Evolutionary conservation across 2,329 filamentous ascomycete species (phyloP), one percentile per base, ranked within the genome.

Genomic region (Sphaerulina vaccinii): DNA sequence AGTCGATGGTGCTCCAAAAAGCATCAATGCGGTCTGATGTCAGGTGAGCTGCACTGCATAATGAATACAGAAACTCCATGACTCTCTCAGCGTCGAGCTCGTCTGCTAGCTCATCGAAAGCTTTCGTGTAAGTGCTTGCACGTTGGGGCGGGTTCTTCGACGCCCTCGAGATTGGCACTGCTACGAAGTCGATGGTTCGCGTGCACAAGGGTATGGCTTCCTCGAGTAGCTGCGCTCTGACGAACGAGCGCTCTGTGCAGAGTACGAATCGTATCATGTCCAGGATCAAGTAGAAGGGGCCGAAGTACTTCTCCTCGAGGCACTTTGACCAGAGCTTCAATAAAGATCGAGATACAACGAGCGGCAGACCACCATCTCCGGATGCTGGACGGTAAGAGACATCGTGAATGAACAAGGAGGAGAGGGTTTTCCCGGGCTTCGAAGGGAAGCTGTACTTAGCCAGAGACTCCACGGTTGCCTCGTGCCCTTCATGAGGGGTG

Each of bases 251-350:
- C 63, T 88, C 80, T 3, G 82, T 73, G 39, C 82, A 78, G 3
- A 90, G 71, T 1, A 84, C 79, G 55, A 86, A 85, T 10, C 79
- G 75, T 10, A 90, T 65, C 27, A 88, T 73, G 18, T 85, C 79
- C 18, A 87, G 73, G 3, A 92, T 72, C 32, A 88, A 75, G 56
- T 79, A 80, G 35, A 90, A 75, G 0, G 87, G 85, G 9, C 74
- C 73, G 62, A 83, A 82, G 69, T 82, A 74, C 58, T 76, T 75
- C 60, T 91, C 86, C 9, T 79, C 73, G 5, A 85, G 71, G 64
- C 87, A 90, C 16, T 76, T 78, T 13, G 76, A 75, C 87, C 88
- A 92, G 11, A 92, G 68, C 13, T 78, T 75, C 43, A 88, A 76
- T 16, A 90, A 70, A 23, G 83, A 73, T 42, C 81, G 75, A 44